These are phyloP conservation scores for Thelephora terrestris DNA, from an alignment of 1,284 basidiomycete genomes.

Conservation along the genomic window DNA sequence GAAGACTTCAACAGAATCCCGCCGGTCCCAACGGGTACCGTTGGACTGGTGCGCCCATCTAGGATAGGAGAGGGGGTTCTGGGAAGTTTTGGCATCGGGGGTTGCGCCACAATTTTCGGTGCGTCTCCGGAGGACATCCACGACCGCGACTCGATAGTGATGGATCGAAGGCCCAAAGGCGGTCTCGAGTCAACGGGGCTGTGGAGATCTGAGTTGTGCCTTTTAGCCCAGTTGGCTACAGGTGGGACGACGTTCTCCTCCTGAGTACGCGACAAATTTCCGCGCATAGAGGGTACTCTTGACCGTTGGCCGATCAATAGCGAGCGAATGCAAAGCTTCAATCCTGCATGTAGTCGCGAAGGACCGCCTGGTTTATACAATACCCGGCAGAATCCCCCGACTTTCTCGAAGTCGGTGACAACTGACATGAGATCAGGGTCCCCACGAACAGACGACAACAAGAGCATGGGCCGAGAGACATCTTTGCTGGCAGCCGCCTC, in stretches of 20 bases:
- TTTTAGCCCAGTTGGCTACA: too few relatives aligned
- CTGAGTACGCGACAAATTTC: too few relatives aligned
- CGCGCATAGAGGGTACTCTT: background rate
- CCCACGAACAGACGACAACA: constrained; percentile 64
- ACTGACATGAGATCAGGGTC: constrained; percentile 53
- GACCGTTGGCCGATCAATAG: constrained; percentile 36
- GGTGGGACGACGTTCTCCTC: too few relatives aligned
- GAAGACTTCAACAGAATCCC: constrained; percentile 56
- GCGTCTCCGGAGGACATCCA: constrained; percentile 22
- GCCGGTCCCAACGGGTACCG: constrained; percentile 44
- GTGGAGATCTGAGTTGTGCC: too few relatives aligned
- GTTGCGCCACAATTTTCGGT: background rate
- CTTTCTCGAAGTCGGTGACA: constrained; percentile 60
- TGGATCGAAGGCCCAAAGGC: constrained; percentile 34
- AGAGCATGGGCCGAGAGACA: constrained; percentile 56
- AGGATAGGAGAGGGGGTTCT: constrained; percentile 15
- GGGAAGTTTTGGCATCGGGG: background rate
- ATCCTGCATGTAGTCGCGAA: constrained; percentile 54
- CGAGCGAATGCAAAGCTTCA: constrained; percentile 66
- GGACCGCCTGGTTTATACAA: constrained; percentile 89
- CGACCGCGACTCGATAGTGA: constrained; percentile 35
- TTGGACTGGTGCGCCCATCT: constrained; percentile 29
- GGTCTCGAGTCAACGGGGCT: constrained; percentile 23
- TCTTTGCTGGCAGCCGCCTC: constrained; percentile 49
- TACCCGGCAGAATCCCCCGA: constrained; percentile 82